Evolutionary conservation across 2,329 filamentous ascomycete genomes (phyloP).

Genomic region (Penicillium sp.): DNA sequence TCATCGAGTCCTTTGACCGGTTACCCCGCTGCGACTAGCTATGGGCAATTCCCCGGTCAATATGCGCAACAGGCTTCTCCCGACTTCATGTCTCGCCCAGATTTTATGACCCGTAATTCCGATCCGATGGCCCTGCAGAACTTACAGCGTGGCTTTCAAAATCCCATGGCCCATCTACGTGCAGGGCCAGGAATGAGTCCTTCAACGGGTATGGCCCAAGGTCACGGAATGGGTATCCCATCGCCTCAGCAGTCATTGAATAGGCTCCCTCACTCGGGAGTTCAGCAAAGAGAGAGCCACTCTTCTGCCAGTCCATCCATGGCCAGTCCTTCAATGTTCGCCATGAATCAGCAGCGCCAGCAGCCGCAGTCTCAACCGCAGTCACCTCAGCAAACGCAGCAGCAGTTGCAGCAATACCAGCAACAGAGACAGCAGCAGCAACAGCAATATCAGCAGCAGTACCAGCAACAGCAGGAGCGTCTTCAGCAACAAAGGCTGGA

Average conservation of each 20-base stretch:
- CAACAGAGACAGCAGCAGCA: conserved; percentile 32
- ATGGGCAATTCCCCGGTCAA: conserved; percentile 37
- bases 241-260: conserved; percentile 43
- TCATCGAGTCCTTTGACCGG: conserved; percentile 39
- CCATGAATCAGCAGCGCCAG: conserved; percentile 31
- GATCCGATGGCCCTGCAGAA: conserved; percentile 40
- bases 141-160: conserved; percentile 38
- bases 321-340: conserved; percentile 34
- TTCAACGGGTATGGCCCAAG: conserved; percentile 37
- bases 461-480: conserved; percentile 28
- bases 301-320: conserved; percentile 32
- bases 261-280: conserved; percentile 32
- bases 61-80: conserved; percentile 39
- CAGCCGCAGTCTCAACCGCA: conserved; percentile 35
- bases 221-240: conserved; percentile 37
- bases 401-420: conserved; percentile 32
- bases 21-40: conserved; percentile 37
- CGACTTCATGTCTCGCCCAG: conserved; percentile 35
- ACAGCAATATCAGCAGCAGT: conserved; percentile 28
- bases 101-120: conserved; percentile 36
- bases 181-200: conserved; percentile 36
- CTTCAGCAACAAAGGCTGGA: conserved; percentile 25
- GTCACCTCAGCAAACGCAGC: conserved; percentile 37
- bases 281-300: conserved; percentile 33
- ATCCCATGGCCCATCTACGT: conserved; percentile 40